These are phyloP conservation scores for Zoysia pacifica DNA, from an alignment of 176 grass and related monocot genomes.

Conservation along the genomic window DNA sequence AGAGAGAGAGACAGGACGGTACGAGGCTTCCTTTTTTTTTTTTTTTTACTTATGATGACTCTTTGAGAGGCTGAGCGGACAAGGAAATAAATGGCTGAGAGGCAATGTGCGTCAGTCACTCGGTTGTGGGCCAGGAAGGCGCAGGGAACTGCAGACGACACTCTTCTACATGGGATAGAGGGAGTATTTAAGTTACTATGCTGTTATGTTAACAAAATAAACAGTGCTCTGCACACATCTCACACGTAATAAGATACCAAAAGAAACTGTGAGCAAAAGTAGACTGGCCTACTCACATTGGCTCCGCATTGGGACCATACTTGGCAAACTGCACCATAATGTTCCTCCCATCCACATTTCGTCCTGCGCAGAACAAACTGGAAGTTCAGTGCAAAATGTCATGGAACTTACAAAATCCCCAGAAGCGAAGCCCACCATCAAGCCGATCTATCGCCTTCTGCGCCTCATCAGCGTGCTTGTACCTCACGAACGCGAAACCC, in stretches of 20 bases:
- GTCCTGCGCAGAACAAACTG: slow-evolving; percentile 38
- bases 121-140: too few species aligned
- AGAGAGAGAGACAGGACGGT: too few species aligned
- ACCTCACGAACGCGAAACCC: slow-evolving; percentile 92
- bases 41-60: too few species aligned
- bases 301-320: slow-evolving; percentile 97
- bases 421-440: slow-evolving; percentile 51
- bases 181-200: neutral
- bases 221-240: neutral
- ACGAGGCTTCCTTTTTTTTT: too few species aligned
- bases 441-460: slow-evolving; percentile 93
- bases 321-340: slow-evolving; percentile 99
- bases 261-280: neutral
- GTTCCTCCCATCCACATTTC: slow-evolving; percentile 90
- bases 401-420: neutral
- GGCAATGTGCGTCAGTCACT: too few species aligned
- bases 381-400: neutral
- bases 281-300: slow-evolving; percentile 64
- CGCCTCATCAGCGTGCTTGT: slow-evolving; percentile 93
- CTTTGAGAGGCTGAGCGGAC: too few species aligned
- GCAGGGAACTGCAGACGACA: too few species aligned
- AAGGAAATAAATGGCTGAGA: too few species aligned
- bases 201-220: neutral
- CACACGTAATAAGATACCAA: neutral
- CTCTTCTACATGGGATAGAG: too few species aligned